Conservation (phyloP, 177 flowering plant genomes). For the Vitis hybrid region DNA sequence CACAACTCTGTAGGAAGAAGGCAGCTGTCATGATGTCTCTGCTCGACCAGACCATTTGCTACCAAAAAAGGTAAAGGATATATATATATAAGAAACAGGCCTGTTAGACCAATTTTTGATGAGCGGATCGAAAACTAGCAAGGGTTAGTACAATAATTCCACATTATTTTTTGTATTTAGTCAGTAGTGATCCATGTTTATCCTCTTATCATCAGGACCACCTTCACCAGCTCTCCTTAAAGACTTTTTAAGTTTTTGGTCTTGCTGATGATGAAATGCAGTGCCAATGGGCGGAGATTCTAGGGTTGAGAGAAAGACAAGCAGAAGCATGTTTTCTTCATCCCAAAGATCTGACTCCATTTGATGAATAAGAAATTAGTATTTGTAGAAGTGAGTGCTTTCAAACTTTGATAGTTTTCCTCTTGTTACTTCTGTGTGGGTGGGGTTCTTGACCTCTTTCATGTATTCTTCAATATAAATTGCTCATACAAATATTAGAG, state of each 20-base stretch:
- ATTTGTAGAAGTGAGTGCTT: slow-evolving; percentile 24
- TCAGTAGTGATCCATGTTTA: slow-evolving; percentile 23
- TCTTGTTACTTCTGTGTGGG: slow-evolving; percentile 21
- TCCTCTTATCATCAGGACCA: slow-evolving; percentile 29
- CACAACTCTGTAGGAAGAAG: too few relatives aligned
- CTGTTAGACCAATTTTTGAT: neutral
- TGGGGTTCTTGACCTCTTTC: slow-evolving; percentile 16
- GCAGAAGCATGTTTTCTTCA: slow-evolving; percentile 34
- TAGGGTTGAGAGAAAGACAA: slow-evolving; percentile 36
- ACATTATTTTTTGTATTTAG: neutral
- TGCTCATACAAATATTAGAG: slow-evolving; percentile 6
- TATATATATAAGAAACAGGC: too few relatives aligned
- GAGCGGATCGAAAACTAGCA: slow-evolving; percentile 1
- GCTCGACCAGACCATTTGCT: too few relatives aligned
- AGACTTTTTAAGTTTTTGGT: slow-evolving; percentile 26
- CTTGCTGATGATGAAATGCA: slow-evolving; percentile 45
- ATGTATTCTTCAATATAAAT: neutral
- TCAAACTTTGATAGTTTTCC: slow-evolving; percentile 24
- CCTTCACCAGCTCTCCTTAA: slow-evolving; percentile 37
- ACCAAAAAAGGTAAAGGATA: too few relatives aligned
- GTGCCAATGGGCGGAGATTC: slow-evolving; percentile 39
- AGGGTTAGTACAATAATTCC: slow-evolving; percentile 5
- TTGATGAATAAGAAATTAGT: slow-evolving; percentile 19
- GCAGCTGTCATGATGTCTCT: too few relatives aligned
- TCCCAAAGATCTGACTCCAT: slow-evolving; percentile 22